phyloP scores from a whole-genome alignment of 2,329 filamentous ascomycete species.

The Aspergillus candidus region DNA sequence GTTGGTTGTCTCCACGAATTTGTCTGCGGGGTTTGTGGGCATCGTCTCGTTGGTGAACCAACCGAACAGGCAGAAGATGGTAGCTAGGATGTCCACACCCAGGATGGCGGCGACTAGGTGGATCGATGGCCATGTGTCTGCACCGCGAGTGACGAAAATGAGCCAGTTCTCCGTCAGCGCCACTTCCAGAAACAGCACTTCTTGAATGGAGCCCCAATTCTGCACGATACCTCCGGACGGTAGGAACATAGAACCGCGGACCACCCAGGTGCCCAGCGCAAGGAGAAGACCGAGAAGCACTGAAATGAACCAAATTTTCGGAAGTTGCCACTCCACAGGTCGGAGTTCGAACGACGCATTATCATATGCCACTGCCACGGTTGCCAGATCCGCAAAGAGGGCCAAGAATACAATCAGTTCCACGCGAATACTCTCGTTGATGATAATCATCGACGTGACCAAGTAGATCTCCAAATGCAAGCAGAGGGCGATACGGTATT shows the following conservation, averaged over 20 bases:
- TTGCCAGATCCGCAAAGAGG: slow-evolving; percentile 72
- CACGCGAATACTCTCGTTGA: slow-evolving; percentile 69
- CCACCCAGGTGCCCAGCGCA: slow-evolving; percentile 66
- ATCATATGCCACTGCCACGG: slow-evolving; percentile 75
- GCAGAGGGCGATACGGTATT: slow-evolving; percentile 71
- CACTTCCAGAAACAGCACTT: slow-evolving; percentile 81
- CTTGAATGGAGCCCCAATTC: slow-evolving; percentile 68
- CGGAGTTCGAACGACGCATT: slow-evolving; percentile 72
- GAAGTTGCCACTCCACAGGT: slow-evolving; percentile 74
- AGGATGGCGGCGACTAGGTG: slow-evolving; percentile 66
- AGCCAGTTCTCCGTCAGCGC: slow-evolving; percentile 93
- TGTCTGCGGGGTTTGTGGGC: slow-evolving; percentile 21
- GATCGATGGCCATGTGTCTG: slow-evolving; percentile 66
- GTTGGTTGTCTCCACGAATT: slow-evolving; percentile 37
- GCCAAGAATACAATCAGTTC: slow-evolving; percentile 75
- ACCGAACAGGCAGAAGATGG: slow-evolving; percentile 69
- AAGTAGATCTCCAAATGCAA: slow-evolving; percentile 71
- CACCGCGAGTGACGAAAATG: slow-evolving; percentile 88
- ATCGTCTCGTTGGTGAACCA: slow-evolving; percentile 58
- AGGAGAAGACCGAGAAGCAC: slow-evolving; percentile 58
- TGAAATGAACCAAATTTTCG: slow-evolving; percentile 72
- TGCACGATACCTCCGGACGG: slow-evolving; percentile 66
- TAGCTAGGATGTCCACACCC: slow-evolving; percentile 64
- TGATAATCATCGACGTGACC: slow-evolving; percentile 70
- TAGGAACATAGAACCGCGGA: slow-evolving; percentile 65